Conservation (phyloP, 441 rosid species). For the Adansonia grandidieri region DNA sequence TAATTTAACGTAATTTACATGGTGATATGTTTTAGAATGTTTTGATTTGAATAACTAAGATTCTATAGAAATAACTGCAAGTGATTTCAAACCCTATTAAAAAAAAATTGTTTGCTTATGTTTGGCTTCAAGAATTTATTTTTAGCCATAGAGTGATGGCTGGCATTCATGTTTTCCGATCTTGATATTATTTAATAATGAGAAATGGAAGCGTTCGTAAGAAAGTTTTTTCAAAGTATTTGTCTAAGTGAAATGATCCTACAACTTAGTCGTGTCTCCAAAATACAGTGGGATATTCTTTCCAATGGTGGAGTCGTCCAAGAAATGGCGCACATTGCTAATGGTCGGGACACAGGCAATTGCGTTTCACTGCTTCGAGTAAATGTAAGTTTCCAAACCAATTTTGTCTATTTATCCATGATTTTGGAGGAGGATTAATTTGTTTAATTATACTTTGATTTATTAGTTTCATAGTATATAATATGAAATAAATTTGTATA, state of each 20-base stretch:
- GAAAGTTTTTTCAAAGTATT: background rate
- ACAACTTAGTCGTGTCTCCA: constrained; percentile 14
- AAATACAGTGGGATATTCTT: constrained; percentile 89
- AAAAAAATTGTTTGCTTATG: no score
- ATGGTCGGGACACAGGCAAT: constrained; percentile 80
- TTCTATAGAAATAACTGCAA: no score
- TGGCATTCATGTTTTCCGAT: background rate
- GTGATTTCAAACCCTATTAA: no score
- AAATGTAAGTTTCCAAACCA: constrained; percentile 42
- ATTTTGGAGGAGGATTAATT: background rate
- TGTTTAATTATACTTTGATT: background rate
- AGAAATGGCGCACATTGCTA: constrained; percentile 78
- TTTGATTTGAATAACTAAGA: background rate
- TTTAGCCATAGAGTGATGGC: background rate
- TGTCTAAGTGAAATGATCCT: background rate
- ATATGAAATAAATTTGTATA: constrained; percentile 26
- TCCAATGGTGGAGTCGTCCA: constrained; percentile 65
- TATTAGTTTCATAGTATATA: background rate
- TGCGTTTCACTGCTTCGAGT: constrained; percentile 78
- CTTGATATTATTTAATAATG: background rate
- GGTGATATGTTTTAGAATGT: background rate
- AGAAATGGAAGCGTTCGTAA: background rate
- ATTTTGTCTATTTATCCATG: background rate
- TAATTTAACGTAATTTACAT: no score
- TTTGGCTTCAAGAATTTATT: no score